Base-by-base conservation (phyloP, 2,329 filamentous ascomycete genomes). In the Fusarium sp. region DNA sequence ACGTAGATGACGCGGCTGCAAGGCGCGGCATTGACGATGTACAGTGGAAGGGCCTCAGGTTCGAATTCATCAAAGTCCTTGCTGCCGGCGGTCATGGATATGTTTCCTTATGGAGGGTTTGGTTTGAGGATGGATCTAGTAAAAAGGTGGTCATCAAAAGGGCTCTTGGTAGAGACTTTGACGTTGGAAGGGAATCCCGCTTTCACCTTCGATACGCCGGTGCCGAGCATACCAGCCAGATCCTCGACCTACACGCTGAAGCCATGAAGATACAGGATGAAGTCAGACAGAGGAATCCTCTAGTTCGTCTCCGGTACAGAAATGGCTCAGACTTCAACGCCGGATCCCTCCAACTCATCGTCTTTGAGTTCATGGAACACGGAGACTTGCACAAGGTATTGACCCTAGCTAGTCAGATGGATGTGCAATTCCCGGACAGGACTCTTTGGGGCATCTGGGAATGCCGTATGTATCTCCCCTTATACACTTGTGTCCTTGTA, bases 371-470 rank as follows among this genome's bases (percentile, higher is more conserved):
- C 63, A 69, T 75, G 31, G 66, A 76, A 11, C 68, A 70, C 14
- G 78, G 80, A 8, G 78, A 77, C 40, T 38, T 81, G 22, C 61
- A 36, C 14, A 54, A 56, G 1, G 60, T 80, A 22, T 40, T 81
- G 56, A 22, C 33, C 20, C 70, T 65, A 27, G 63, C 67, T 10
- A 22, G 16, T 27, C 18, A 20, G 35, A 36, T 36, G 35, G 35
- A 36, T 3, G 29, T 7, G 6, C 6, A 57, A 5, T 75, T 79
- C 54, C 56, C 78, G 3, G 63, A 72, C 27, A 75, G 65, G 45
- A 69, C 74, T 10, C 66, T 81, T 8, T 81, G 80, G 80, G 75
- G 78, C 27, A 74, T 81, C 25, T 79, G 79, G 78, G 79, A 80
- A 47, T 80, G 79, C 31, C 52, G 80, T 81, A 63, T 69, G 80